These are phyloP conservation scores for Scolecobasidium constrictum DNA, from an alignment of 2,329 filamentous ascomycete species.

Conservation along the genomic window DNA sequence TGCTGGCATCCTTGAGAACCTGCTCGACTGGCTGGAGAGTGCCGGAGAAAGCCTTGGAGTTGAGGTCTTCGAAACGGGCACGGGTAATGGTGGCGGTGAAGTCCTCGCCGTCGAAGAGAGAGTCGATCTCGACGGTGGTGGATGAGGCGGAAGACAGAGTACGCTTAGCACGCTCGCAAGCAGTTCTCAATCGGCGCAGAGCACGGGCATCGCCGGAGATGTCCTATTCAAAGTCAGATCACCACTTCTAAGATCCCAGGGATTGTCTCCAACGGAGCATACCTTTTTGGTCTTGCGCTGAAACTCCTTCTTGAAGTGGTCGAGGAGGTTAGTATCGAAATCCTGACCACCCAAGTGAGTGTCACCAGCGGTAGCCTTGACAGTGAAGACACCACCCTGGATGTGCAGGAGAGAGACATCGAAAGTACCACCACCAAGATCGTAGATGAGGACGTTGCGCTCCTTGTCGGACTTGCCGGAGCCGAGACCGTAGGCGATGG, in stretches of 20 bases:
- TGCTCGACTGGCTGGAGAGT: constrained; percentile 93
- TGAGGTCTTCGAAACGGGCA: constrained; percentile 97
- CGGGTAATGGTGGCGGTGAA: constrained; percentile 96
- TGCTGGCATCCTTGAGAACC: constrained; percentile 82
- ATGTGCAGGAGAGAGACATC: constrained; percentile 98
- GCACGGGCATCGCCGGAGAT: constrained; percentile 76
- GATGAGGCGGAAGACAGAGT: constrained; percentile 91
- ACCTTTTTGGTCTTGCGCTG: constrained; percentile 59
- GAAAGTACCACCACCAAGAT: constrained; percentile 97
- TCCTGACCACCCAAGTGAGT: constrained; percentile 97
- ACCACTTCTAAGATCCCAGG: no score
- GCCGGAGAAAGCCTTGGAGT: constrained; percentile 87
- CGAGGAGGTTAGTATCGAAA: constrained; percentile 94
- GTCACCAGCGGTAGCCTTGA: constrained; percentile 97
- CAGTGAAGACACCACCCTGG: constrained; percentile 98
- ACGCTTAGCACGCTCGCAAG: constrained; percentile 99
- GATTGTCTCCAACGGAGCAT: no score
- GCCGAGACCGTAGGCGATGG: constrained; percentile 86
- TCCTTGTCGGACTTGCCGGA: constrained; percentile 69
- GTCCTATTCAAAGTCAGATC: no score
- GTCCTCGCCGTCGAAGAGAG: constrained; percentile 94
- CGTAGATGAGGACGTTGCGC: constrained; percentile 98
- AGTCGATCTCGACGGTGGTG: constrained; percentile 97
- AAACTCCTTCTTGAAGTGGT: constrained; percentile 91
- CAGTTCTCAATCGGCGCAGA: constrained; percentile 88